These are phyloP conservation scores for Pestalotiopsis sp. DNA, from an alignment of 2,329 filamentous ascomycete species.

Conservation along the genomic window DNA sequence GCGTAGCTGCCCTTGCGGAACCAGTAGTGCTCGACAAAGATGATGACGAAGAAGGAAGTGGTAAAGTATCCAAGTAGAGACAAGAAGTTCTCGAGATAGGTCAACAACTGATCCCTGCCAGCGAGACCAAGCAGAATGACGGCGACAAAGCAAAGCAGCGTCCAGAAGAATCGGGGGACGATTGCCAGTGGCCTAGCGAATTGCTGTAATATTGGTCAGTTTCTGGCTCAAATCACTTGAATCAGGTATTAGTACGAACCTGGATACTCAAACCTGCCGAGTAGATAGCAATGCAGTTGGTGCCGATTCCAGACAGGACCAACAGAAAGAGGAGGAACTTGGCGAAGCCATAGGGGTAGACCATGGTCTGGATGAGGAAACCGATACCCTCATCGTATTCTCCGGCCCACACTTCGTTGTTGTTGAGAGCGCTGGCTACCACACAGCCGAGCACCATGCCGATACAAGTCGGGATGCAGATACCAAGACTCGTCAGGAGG, in stretches of 20 bases:
- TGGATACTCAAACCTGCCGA: conserved; percentile 36
- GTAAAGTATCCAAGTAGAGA: conserved; percentile 53
- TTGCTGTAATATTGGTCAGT: conserved; percentile 29
- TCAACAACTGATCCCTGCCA: conserved; percentile 44
- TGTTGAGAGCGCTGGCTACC: conserved; percentile 43
- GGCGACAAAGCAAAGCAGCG: conserved; percentile 44
- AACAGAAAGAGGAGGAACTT: conserved; percentile 40
- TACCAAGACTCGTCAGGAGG: conserved; percentile 48
- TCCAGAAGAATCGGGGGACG: conserved; percentile 52
- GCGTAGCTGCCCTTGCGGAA: conserved; percentile 44
- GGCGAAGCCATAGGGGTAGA: conserved; percentile 47
- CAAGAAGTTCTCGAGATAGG: conserved; percentile 49
- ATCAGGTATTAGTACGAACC: neutral
- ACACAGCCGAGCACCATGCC: conserved; percentile 49
- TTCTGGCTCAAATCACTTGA: neutral
- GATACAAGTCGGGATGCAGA: conserved; percentile 49
- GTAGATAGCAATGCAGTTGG: conserved; percentile 49
- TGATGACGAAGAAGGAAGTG: conserved; percentile 49
- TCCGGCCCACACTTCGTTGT: conserved; percentile 39
- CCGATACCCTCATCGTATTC: conserved; percentile 45
- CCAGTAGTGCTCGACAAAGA: conserved; percentile 50
- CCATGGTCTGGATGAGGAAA: conserved; percentile 45
- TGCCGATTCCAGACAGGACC: conserved; percentile 45
- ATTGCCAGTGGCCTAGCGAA: conserved; percentile 44
- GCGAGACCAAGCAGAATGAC: conserved; percentile 47